These are phyloP conservation scores for Lactarius tabidus DNA, from an alignment of 768 basidiomycete species.

Conservation along the genomic window DNA sequence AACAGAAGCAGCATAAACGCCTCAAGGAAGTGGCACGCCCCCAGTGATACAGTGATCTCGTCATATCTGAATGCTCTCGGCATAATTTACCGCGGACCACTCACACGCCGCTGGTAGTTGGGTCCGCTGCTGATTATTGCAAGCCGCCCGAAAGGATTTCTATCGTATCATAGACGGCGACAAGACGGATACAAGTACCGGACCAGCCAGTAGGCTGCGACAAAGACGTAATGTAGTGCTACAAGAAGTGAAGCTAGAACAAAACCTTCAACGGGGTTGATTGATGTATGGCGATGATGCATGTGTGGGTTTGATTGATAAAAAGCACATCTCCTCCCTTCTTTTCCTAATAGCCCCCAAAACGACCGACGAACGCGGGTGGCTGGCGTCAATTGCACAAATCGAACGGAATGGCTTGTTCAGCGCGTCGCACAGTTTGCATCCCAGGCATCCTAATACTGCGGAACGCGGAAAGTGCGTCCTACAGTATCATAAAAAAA, in stretches of 20 bases:
- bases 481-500: too few species aligned
- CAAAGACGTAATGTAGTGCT: conserved; percentile 15
- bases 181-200: background rate
- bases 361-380: too few species aligned
- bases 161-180: background rate
- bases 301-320: background rate
- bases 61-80: too few species aligned
- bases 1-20: background rate
- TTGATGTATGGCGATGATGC: conserved; percentile 4
- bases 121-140: background rate
- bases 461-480: conserved; percentile 11
- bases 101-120: background rate
- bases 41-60: background rate
- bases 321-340: background rate
- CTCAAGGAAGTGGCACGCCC: background rate
- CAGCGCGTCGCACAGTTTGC: conserved; percentile 13
- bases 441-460: conserved; percentile 8
- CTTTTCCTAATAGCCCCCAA: background rate
- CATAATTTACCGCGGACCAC: background rate
- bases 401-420: conserved; percentile 17
- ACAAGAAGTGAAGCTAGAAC: conserved; percentile 10
- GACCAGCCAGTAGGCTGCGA: background rate
- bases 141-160: background rate
- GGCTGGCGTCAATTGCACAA: conserved; percentile 11
- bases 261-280: background rate